Evolutionary conservation across 148 eudicot genomes (phyloP).

Genomic region (Rhododendron kiyosumense): DNA sequence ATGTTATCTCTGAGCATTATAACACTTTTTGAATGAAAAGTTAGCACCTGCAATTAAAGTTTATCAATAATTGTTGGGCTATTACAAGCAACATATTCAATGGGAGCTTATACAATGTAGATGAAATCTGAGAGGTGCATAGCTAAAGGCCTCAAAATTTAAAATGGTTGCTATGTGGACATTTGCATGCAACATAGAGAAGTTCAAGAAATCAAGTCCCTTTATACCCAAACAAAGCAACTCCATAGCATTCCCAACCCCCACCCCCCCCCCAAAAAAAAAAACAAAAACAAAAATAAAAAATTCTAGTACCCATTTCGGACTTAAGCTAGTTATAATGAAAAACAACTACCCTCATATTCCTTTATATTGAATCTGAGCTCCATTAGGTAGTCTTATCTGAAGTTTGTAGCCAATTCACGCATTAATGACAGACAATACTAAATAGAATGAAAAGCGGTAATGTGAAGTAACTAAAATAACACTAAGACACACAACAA

Average conservation of each 20-base stretch:
- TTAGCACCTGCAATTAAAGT: neutral
- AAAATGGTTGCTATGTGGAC: neutral
- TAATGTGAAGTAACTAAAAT: neutral
- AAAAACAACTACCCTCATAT: neutral
- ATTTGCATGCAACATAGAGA: neutral
- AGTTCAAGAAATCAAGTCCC: neutral
- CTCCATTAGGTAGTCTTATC: neutral
- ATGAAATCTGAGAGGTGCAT: neutral
- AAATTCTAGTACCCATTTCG: neutral
- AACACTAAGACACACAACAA: neutral
- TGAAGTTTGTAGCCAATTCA: neutral
- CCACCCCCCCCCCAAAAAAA: too few species aligned
- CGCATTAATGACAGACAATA: neutral
- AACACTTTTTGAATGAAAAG: neutral
- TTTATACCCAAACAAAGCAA: neutral
- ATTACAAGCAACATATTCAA: neutral
- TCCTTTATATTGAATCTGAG: neutral
- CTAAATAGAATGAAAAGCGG: neutral
- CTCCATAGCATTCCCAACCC: neutral
- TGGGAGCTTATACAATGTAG: neutral
- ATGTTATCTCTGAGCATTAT: neutral
- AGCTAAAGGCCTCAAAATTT: neutral
- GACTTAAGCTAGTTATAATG: neutral
- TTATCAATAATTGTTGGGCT: neutral
- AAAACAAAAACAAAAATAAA: neutral